Evolutionary conservation across 73 alveolate genomes (phyloP), one percentile per base, ranked within the genome.

Genomic region (Durusdinium trenchii): DNA sequence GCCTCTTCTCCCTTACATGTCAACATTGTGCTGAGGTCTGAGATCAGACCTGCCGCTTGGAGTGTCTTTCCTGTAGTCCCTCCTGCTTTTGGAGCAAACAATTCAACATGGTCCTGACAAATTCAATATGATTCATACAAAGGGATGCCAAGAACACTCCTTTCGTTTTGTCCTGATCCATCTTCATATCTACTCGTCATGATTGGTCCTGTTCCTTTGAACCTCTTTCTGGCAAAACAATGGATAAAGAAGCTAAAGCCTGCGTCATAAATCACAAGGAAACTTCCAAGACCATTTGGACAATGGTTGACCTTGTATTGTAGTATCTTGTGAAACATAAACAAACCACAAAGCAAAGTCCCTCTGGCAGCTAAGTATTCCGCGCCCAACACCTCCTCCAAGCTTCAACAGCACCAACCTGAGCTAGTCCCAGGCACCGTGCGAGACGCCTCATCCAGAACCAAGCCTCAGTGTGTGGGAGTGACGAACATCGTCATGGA

Each of bases 391-490:
- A n/a, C n/a, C n/a, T n/a, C n/a, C n/a, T n/a, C n/a, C n/a, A n/a
- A n/a, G n/a, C n/a, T n/a, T n/a, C n/a, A n/a, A n/a, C n/a, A n/a
- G n/a, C n/a, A n/a, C n/a, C n/a, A n/a, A n/a, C n/a, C n/a, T n/a
- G n/a, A n/a, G n/a, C n/a, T n/a, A n/a, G n/a, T n/a, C 89, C 89
- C 20, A 90, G 97, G 54, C 12, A 43, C 97, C 10, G 89, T 91
- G n/a, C 87, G 97, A 35, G 97, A 91, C 7, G 97, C 97, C 97
- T 91, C 97, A 48, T 91, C 97, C 54, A 64, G 67, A 14, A 91
- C 97, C 48, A 91, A 32, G 40, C 97, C 97, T 91, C 76, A 43
- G 23, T 4, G 71, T n/a, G n/a, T n/a, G n/a, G 36, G 4, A 46
- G 40, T 12, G 51, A 47, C 38, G 54, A 23, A 45, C 26, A 18